phyloP scores from a whole-genome alignment of 2,329 filamentous ascomycete species.

The Xylogone sp. region DNA sequence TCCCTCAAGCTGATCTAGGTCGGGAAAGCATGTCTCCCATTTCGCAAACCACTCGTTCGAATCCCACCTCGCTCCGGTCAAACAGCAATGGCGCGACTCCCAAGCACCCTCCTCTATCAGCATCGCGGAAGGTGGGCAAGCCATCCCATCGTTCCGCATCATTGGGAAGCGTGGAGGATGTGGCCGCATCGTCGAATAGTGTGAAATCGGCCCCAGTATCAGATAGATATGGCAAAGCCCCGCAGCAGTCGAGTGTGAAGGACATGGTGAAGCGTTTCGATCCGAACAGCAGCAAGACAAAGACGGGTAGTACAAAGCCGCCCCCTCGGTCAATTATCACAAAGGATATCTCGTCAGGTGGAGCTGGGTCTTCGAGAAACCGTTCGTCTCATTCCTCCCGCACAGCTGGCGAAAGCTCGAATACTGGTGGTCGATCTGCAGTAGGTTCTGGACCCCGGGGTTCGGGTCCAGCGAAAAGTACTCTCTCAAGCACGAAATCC shows the following conservation, averaged over 20 bases:
- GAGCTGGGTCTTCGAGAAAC: conserved; percentile 20
- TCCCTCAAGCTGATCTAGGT: conserved; percentile 13
- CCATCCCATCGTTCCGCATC: conserved; percentile 50
- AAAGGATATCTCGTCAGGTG: conserved; percentile 11
- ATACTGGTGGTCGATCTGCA: conserved; percentile 11
- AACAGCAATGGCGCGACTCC: conserved; percentile 47
- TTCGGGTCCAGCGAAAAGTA: conserved; percentile 12
- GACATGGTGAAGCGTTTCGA: conserved; percentile 79
- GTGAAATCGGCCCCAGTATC: conserved; percentile 19
- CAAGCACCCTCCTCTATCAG: conserved; percentile 38
- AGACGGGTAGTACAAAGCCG: conserved; percentile 28
- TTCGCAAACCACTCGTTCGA: conserved; percentile 38
- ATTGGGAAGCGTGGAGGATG: conserved; percentile 47
- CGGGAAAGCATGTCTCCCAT: conserved; percentile 21
- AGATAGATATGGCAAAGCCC: conserved; percentile 17
- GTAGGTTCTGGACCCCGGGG: conserved; percentile 17
- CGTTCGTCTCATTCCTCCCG: conserved; percentile 21
- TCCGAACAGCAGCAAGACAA: conserved; percentile 43
- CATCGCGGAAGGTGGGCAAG: conserved; percentile 36
- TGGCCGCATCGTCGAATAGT: conserved; percentile 11
- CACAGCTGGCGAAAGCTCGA: conserved; percentile 16
- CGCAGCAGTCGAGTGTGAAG: conserved; percentile 65
- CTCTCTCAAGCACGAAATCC: conserved; percentile 16
- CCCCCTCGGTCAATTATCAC: conserved; percentile 11
- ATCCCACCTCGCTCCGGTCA: conserved; percentile 38